Evolutionary conservation across 768 basidiomycete species (phyloP).

Genomic region (Trametes meyenii): DNA sequence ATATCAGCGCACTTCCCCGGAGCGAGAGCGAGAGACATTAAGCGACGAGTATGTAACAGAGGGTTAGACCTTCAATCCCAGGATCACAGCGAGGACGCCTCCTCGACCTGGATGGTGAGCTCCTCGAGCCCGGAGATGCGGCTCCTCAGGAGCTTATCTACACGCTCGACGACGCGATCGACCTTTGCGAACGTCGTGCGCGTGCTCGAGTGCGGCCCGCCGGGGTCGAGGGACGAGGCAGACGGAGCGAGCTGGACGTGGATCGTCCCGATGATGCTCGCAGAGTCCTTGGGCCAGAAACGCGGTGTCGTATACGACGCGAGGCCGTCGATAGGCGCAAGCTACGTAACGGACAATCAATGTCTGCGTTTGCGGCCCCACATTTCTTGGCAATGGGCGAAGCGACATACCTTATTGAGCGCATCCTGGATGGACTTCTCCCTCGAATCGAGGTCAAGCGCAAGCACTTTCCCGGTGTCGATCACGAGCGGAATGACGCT

Average conservation of each 20-base stretch:
- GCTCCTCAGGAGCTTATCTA: conserved; percentile 70
- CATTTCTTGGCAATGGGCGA: not conserved
- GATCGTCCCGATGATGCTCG: conserved; percentile 85
- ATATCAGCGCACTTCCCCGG: not conserved
- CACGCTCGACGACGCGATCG: conserved; percentile 75
- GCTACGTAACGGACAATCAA: conserved; percentile 43
- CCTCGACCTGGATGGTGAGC: conserved; percentile 73
- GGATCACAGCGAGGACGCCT: conserved; percentile 4
- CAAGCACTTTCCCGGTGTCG: conserved; percentile 87
- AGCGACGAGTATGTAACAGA: no score
- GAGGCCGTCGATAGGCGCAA: conserved; percentile 76
- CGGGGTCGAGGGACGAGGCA: conserved; percentile 55
- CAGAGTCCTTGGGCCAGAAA: conserved; percentile 96
- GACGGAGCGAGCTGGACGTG: conserved; percentile 84
- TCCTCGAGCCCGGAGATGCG: conserved; percentile 85
- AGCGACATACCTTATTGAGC: conserved; percentile 63
- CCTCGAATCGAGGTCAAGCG: conserved; percentile 78
- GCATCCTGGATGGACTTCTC: conserved; percentile 57
- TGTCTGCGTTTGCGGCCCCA: not conserved
- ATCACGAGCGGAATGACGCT: conserved; percentile 95
- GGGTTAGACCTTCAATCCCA: no score
- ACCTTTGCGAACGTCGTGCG: conserved; percentile 57
- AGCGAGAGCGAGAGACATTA: not conserved
- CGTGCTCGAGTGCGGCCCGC: conserved; percentile 51
- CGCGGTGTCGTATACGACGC: conserved; percentile 78